Evolutionary conservation across 352 stramenopile species (phyloP), one percentile per base, ranked within the genome.

Genomic region (Globisporangium barbulae): DNA sequence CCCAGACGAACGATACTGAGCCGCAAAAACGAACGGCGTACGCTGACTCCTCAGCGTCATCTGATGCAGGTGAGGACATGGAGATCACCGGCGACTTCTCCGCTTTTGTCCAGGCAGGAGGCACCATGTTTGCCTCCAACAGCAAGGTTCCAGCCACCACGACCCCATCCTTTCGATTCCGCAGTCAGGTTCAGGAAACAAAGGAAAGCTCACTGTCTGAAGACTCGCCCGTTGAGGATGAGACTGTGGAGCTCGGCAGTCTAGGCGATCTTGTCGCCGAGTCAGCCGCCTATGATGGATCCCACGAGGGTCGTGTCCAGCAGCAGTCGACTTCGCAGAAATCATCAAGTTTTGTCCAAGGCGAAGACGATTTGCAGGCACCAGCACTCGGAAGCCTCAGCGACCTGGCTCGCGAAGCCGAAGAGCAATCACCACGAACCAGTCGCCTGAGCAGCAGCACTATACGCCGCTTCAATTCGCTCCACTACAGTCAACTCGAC

Each of bases 81-180:
- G 87, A 96, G 33, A 89, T 96, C 57, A 94, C 87, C 1, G 87
- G 83, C 4, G 87, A 96, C 28, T 93, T 88, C 61, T 80, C 77
- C 1, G 48, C 42, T 17, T 70, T 65, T 28, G 73, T 82, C 39
- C 74, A 86, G 21, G 68, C 74, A 64, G 53, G 64, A 49, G 31
- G 48, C 31, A 53, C 57, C 21, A 47, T 47, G 15, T 59, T 53
- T 5, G 42, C 41, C 3, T 65, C 61, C 33, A 72, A 69, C 15
- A 63, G 50, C 21, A 50, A 59, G 28, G 48, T 30, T 30, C n/a
- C 47, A 15, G 63, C 30, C 4, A 31, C 50, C n/a, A 45, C 54
- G 50, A 53, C 59, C 50, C n/a, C 63, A 44, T 37, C 55, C 35
- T 61, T 71, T 52, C n/a, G 47, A 44, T 56, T 63, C 47, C 39